Base-by-base conservation (phyloP, 495 filamentous ascomycete species). In the Darksidea phi region DNA sequence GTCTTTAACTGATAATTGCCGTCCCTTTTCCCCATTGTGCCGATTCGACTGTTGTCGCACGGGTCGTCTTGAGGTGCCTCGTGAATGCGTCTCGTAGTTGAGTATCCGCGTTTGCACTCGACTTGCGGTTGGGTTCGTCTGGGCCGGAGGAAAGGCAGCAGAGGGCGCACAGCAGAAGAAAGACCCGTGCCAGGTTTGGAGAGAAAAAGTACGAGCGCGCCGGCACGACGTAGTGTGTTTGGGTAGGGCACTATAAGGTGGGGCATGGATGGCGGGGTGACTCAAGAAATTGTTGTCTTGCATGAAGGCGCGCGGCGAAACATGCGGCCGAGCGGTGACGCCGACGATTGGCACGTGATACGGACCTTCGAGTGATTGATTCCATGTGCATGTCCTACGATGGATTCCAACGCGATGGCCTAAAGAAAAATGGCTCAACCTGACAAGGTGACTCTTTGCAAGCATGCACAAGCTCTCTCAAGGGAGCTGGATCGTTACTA, bases 1-100 rank as follows among this genome's bases (percentile, higher is more conserved):
- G 65, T 69, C 59, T 73, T 74, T 46, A 74, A 53, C 38, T 73
- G 67, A 38, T 69, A 64, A 47, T 60, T 61, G n/a, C 48, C 47
- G 32, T 46, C 59, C 25, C 56, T 50, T 50, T 67, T 62, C 4
- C 66, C 61, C 66, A 68, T 68, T 0, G 57, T 51, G 59, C 34
- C 45, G 21, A 13, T 11, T 24, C 48, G 5, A 15, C 38, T 42
- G 59, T 63, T 48, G 64, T 55, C 28, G 64, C 61, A 41, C 48
- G 25, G 12, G 20, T 32, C 28, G 28, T 32, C 28, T 32, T 32
- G 28, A 32, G 4, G 28, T 32, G 28, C 28, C 28, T 32, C 28
- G 28, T 32, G 28, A 4, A 10, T 23, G 13, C 8, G 0, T 17
- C 46, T 8, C 17, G 54, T 54, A 13, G 42, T 54, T 17, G 54